These are phyloP conservation scores for Galerina marginata DNA, from an alignment of 768 basidiomycete species.

Conservation along the genomic window DNA sequence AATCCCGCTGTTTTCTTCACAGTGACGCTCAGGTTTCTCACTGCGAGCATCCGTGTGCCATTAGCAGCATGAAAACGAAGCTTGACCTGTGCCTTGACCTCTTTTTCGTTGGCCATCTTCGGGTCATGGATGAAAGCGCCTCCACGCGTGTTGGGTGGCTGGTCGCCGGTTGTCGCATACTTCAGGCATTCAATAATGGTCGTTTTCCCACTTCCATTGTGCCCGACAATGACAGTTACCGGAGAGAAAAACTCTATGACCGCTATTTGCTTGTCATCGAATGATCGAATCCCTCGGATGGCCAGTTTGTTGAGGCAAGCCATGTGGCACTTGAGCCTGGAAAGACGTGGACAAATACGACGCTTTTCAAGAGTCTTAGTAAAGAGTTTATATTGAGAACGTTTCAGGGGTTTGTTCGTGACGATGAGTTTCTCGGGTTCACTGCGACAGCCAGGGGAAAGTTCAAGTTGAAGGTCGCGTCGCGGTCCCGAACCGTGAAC, in stretches of 20 bases:
- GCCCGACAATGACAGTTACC: slow-evolving; percentile 97
- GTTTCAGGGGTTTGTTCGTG: not conserved
- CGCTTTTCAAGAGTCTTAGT: not conserved
- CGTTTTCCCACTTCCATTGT: slow-evolving; percentile 98
- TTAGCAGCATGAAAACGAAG: slow-evolving; percentile 91
- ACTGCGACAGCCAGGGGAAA: not conserved
- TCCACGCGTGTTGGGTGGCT: slow-evolving; percentile 95
- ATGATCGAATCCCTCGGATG: slow-evolving; percentile 92
- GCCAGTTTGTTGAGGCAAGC: slow-evolving; percentile 91
- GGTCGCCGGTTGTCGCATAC: slow-evolving; percentile 97
- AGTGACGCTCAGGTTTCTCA: slow-evolving; percentile 90
- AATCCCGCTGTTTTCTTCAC: slow-evolving; percentile 87
- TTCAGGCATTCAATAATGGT: slow-evolving; percentile 99
- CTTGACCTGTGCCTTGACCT: slow-evolving; percentile 98
- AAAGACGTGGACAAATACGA: not conserved
- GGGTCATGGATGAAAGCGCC: slow-evolving; percentile 99
- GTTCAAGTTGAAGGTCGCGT: slow-evolving; percentile 3
- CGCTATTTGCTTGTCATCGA: slow-evolving; percentile 93
- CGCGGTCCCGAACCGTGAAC: slow-evolving; percentile 3
- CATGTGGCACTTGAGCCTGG: slow-evolving; percentile 44
- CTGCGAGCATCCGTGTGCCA: slow-evolving; percentile 87
- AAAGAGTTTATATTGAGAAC: not conserved
- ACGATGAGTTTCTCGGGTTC: not conserved
- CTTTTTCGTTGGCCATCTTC: slow-evolving; percentile 99
- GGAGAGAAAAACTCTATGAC: slow-evolving; percentile 98